Percentiles rank a stretch among this genome's conserved stretches.
Conservation (phyloP, 1,284 basidiomycete genomes). For the Fomitopsis schrenkii region DNA sequence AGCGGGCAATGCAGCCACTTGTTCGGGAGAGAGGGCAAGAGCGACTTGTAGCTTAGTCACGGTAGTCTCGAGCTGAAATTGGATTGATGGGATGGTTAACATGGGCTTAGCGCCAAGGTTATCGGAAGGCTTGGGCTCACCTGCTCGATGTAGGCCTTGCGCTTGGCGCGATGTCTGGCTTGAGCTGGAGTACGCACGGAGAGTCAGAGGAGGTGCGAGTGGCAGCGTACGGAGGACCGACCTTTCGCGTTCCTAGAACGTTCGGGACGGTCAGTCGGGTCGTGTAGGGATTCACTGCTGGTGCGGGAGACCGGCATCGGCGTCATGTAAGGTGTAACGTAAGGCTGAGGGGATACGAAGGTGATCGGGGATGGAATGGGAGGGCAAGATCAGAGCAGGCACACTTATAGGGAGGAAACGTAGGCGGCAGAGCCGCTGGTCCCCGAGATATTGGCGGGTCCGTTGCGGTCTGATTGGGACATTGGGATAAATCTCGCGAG, state of each 20-base stretch:
- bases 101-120: neutral
- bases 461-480: neutral
- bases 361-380: constrained; percentile 28
- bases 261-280: constrained; percentile 48
- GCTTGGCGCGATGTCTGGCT: constrained; percentile 86
- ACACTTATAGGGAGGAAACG: constrained; percentile 24
- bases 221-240: constrained; percentile 4
- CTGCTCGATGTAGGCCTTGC: constrained; percentile 91
- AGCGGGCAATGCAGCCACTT: constrained; percentile 64
- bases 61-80: constrained; percentile 67
- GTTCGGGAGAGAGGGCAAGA: constrained; percentile 63
- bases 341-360: constrained; percentile 23
- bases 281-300: constrained; percentile 13
- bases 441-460: neutral
- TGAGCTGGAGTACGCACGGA: constrained; percentile 51
- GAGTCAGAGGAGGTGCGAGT: neutral
- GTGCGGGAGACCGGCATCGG: constrained; percentile 23
- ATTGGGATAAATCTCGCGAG: constrained; percentile 2
- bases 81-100: neutral
- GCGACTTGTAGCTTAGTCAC: constrained; percentile 76
- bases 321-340: constrained; percentile 33
- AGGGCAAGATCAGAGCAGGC: constrained; percentile 19
- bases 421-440: constrained; percentile 15
- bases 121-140: constrained; percentile 35
- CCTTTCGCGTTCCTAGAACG: constrained; percentile 46